Conservation (phyloP, 495 filamentous ascomycete species). For the Daldinia childiae region DNA sequence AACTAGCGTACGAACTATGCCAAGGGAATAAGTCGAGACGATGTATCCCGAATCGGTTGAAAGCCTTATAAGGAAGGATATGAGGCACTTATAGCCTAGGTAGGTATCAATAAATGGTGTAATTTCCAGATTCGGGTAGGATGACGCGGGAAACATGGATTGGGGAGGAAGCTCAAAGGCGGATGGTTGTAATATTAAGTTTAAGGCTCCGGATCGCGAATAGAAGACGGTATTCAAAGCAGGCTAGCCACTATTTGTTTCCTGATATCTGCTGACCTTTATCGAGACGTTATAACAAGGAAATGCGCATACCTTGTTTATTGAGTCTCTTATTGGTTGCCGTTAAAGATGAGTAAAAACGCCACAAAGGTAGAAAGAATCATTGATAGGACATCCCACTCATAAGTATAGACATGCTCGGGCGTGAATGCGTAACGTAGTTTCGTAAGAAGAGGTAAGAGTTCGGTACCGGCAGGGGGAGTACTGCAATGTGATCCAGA, state of each 20-base stretch:
- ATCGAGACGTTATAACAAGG: conserved; percentile 11
- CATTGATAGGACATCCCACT: conserved; percentile 30
- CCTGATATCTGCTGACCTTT: conserved; percentile 21
- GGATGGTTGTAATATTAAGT: conserved; percentile 36
- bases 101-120: conserved; percentile 33
- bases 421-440: conserved; percentile 39
- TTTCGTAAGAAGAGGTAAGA: conserved; percentile 25
- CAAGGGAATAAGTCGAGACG: conserved; percentile 15
- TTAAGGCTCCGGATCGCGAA: conserved; percentile 9
- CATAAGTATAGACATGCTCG: conserved; percentile 27
- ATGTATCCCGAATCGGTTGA: conserved; percentile 16
- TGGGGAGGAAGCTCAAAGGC: conserved; percentile 16
- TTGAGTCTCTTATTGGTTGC: conserved; percentile 22
- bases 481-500: conserved; percentile 40
- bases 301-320: conserved; percentile 29
- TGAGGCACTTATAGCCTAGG: conserved; percentile 9
- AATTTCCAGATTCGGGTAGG: conserved; percentile 38
- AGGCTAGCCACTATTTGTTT: conserved; percentile 21
- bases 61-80: conserved; percentile 14
- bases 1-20: conserved; percentile 4
- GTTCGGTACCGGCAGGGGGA: conserved; percentile 35
- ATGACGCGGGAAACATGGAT: conserved; percentile 28
- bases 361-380: conserved; percentile 25
- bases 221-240: conserved; percentile 12
- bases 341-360: conserved; percentile 15